phyloP scores from a whole-genome alignment of 2,329 filamentous ascomycete genomes.

The Talaromyces rugulosus region DNA sequence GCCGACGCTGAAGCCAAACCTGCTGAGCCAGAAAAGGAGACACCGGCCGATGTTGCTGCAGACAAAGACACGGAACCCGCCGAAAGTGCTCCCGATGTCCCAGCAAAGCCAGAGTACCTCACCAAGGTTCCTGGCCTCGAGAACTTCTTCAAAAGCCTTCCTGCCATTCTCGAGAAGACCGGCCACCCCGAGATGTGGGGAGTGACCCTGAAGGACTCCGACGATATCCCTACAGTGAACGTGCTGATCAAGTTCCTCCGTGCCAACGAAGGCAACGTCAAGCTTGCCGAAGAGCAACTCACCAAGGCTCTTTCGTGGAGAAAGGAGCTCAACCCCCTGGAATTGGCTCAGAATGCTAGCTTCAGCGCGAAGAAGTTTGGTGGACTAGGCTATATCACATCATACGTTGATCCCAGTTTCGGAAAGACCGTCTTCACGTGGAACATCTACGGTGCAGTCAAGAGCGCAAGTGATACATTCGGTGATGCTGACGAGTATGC shows the following conservation, averaged over 20 bases:
- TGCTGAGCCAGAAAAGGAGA: slow-evolving; percentile 15
- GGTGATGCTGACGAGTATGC: slow-evolving; percentile 74
- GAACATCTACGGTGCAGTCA: slow-evolving; percentile 89
- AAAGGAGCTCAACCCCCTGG: slow-evolving; percentile 66
- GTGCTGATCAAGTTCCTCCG: slow-evolving; percentile 91
- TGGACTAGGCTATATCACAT: slow-evolving; percentile 75
- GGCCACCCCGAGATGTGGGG: slow-evolving; percentile 82
- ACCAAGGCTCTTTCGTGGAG: slow-evolving; percentile 77
- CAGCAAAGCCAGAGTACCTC: slow-evolving; percentile 31
- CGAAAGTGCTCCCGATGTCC: slow-evolving; percentile 1
- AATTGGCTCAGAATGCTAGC: slow-evolving; percentile 57
- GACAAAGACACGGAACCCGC: slow-evolving; percentile 11
- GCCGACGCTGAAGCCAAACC: not conserved
- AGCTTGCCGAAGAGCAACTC: slow-evolving; percentile 73
- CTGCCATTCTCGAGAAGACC: slow-evolving; percentile 53
- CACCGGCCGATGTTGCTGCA: slow-evolving; percentile 7
- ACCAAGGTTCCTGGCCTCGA: slow-evolving; percentile 43
- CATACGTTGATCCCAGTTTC: slow-evolving; percentile 55
- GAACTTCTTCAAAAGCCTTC: slow-evolving; percentile 56
- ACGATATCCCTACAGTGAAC: slow-evolving; percentile 71
- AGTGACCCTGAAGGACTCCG: slow-evolving; percentile 55
- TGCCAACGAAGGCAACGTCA: slow-evolving; percentile 74
- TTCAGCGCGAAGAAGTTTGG: slow-evolving; percentile 69
- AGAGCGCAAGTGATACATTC: slow-evolving; percentile 76
- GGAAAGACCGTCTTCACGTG: slow-evolving; percentile 68